Evolutionary conservation across 2,329 filamentous ascomycete species (phyloP), one percentile per base, ranked within the genome.

Genomic region (Cyclaneusma minus): DNA sequence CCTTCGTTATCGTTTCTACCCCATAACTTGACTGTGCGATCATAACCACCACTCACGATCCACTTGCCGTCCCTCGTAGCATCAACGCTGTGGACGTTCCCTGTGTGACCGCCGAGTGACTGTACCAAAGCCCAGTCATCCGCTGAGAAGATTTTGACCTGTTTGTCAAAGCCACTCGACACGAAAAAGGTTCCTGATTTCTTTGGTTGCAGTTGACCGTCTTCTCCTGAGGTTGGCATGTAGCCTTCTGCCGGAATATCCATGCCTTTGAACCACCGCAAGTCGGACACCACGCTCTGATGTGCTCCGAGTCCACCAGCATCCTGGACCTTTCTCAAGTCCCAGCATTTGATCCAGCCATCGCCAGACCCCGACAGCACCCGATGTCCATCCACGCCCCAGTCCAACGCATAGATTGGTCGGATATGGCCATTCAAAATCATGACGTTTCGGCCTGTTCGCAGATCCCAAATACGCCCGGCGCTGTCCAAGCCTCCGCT

Each of bases 311-410:
- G 78, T 11, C 79, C 81, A 8, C 82, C 87, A 0, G 70, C 76
- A 35, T 75, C 74, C 40, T 79, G 69, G 25, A 95, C 85, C 42
- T 89, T 87, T 23, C 89, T 73, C 27, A 98, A 64, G 47, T 98
- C 89, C 89, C 89, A 98, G 54, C 87, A 94, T 52, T 94, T 95
- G 44, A 93, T 74, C 68, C 89, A 95, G 11, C 87, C 87, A 46
- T 98, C 89, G 3, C 76, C 83, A 9, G 84, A 91, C 2, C 84
- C 85, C 0, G 84, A 84, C n/a, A 95, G 60, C 6, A 95, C 70
- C n/a, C 89, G 72, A 49, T 93, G 76, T 5, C 87, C 84, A 46
- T 98, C 89, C 0, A 75, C 66, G 31, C 80, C 74, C 89, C 91
- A 98, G 50, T 94, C 85, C 5, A 95, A 59, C 1, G 76, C 84